These are phyloP conservation scores for Cucurbita ficifolia DNA, from an alignment of 306 rosid genomes.

Conservation along the genomic window DNA sequence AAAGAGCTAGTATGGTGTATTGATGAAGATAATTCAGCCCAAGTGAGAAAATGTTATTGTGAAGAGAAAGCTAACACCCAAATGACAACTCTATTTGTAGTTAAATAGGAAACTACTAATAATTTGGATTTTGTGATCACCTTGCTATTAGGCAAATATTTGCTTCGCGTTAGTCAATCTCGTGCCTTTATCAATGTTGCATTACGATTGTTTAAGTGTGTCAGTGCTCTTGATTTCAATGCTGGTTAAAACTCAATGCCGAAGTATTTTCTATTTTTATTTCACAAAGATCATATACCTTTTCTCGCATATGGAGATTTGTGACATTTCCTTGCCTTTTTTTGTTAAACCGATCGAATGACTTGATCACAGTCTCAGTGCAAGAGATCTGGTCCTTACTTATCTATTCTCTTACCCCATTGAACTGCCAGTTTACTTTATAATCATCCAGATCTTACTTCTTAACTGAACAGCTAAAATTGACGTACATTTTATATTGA, in stretches of 20 bases:
- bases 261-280: neutral
- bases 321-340: neutral
- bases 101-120: neutral
- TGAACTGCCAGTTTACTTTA: neutral
- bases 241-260: neutral
- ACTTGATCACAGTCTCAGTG: neutral
- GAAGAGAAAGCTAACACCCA: too few relatives aligned
- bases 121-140: neutral
- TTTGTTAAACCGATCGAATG: neutral
- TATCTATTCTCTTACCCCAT: neutral
- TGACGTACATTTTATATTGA: slow-evolving; percentile 1
- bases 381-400: neutral
- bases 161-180: neutral
- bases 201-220: neutral
- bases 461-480: neutral
- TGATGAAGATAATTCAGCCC: too few relatives aligned
- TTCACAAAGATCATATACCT: neutral
- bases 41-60: too few relatives aligned
- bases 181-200: neutral
- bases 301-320: neutral
- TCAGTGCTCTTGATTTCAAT: neutral
- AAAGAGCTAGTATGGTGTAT: too few relatives aligned
- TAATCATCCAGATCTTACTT: neutral
- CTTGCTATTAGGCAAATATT: neutral
- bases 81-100: too few relatives aligned